Conservation (phyloP, 768 basidiomycete species). For the Rhizopogon sp. region DNA sequence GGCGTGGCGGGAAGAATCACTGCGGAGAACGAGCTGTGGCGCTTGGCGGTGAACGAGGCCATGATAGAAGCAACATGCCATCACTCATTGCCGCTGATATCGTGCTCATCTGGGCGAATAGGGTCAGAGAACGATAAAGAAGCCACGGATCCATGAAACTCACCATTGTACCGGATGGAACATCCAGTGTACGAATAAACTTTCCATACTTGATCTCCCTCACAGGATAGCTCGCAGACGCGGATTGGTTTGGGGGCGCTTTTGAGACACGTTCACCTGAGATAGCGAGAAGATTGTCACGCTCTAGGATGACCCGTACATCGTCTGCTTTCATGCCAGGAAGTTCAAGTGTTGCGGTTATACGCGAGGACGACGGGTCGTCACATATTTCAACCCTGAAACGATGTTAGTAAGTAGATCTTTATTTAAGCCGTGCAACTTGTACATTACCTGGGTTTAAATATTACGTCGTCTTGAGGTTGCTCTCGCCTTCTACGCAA, state of each 20-base stretch:
- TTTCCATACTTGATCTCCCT: constrained; percentile 37
- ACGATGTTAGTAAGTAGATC: constrained; percentile 10
- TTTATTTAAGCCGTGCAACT: not conserved
- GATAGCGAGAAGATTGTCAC: constrained; percentile 24
- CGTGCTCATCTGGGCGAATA: constrained; percentile 24
- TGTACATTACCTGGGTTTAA: constrained; percentile 24
- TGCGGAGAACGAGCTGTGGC: constrained; percentile 7
- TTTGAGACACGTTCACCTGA: constrained; percentile 27
- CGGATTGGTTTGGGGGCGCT: constrained; percentile 12
- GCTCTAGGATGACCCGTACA: constrained; percentile 28
- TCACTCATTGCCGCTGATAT: constrained; percentile 35
- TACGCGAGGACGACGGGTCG: constrained; percentile 25
- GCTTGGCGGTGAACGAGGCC: constrained; percentile 27
- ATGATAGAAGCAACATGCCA: constrained; percentile 34
- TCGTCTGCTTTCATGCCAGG: constrained; percentile 34
- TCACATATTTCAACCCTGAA: constrained; percentile 36
- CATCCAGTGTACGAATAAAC: constrained; percentile 30
- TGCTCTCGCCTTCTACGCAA: constrained; percentile 15
- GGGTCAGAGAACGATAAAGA: not conserved
- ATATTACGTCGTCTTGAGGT: constrained; percentile 23
- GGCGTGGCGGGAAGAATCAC: not conserved
- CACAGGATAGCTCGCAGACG: constrained; percentile 19
- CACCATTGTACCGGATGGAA: constrained; percentile 34
- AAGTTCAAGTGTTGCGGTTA: constrained; percentile 34
- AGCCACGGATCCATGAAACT: constrained; percentile 7